Percentiles rank a stretch among this genome's conserved stretches.
Conservation (phyloP, 305 asterid genomes). For the Fraxinus albicans region DNA sequence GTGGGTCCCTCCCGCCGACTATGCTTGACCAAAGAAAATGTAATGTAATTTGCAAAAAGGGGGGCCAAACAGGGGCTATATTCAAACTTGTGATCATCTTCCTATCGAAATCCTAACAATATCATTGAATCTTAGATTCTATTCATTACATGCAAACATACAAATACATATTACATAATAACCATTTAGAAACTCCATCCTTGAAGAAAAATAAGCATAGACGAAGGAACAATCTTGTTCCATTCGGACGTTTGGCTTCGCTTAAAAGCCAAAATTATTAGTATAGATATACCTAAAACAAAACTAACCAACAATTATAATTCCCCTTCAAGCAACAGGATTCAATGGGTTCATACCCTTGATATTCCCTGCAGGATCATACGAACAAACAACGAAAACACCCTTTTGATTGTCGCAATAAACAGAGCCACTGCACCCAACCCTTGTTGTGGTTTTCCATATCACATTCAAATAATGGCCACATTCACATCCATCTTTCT, state of each 20-base stretch:
- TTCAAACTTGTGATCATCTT: background rate
- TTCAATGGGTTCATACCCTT: slow-evolving; percentile 43
- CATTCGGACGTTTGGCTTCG: background rate
- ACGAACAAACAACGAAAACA: slow-evolving; percentile 45
- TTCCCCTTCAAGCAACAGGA: background rate
- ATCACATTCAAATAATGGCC: slow-evolving; percentile 59
- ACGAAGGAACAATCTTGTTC: background rate
- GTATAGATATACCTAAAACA: background rate
- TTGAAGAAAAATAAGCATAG: background rate
- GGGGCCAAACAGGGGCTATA: too few species aligned
- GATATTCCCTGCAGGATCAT: slow-evolving; percentile 47
- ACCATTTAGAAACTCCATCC: background rate
- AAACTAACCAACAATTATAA: background rate
- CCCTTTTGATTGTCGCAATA: slow-evolving; percentile 54
- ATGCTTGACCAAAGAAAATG: too few species aligned
- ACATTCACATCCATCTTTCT: slow-evolving; percentile 58
- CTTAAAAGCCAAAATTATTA: background rate
- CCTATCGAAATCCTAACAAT: background rate
- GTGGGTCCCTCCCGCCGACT: too few species aligned
- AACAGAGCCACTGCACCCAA: slow-evolving; percentile 63
- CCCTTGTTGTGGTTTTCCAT: slow-evolving; percentile 43
- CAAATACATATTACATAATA: background rate
- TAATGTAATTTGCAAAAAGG: too few species aligned
- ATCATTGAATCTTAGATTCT: background rate
- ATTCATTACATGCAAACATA: background rate